Evolutionary conservation across 2,329 filamentous ascomycete species (phyloP), one percentile per base, ranked within the genome.

Genomic region (Cladosporium sp.): DNA sequence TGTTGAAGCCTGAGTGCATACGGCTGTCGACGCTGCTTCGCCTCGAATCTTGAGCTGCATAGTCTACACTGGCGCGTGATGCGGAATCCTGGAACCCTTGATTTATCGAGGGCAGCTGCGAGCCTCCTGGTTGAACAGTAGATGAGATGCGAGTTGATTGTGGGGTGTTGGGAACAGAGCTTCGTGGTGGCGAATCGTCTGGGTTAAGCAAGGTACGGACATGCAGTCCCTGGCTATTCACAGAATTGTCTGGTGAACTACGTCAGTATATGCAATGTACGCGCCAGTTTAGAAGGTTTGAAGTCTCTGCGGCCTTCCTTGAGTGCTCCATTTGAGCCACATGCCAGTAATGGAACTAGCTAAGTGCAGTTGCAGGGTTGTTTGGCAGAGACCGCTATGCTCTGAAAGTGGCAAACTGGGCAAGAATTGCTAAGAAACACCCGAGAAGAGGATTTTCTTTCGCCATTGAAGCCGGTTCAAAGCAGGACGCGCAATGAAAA

Each of bases 21-120:
- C 88, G 83, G 71, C 88, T 91, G 71, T 92, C 89, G 4, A 92
- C 87, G 65, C 89, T 92, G 73, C 90, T 89, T 53, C 89, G 83
- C 58, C 88, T 82, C 48, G 86, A 84, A 49, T 86, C 80, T 35
- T 78, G 71, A 20, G 81, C 76, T 32, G 73, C 69, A 5, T 77
- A 75, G 49, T 85, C 82, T 48, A 80, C 77, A 60, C 81, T 82
- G 39, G 71, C 65, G 24, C 75, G 71, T 54, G 73, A 73, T 28
- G 58, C 57, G 37, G 61, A 61, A 61, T 78, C 75, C 8, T 68
- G 63, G 56, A 78, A 78, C 19, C 72, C 74, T 63, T 84, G 82
- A 53, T 83, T 84, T 61, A 85, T 78, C 0, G 82, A 82, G 2
- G 83, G 83, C 9, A 85, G 71, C 48, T 62, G 60, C 19, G 67